Percentiles rank a stretch among this genome's conserved stretches.
phyloP scores from a whole-genome alignment of 129 eudicot genomes.

The Pittosporum tobira region DNA sequence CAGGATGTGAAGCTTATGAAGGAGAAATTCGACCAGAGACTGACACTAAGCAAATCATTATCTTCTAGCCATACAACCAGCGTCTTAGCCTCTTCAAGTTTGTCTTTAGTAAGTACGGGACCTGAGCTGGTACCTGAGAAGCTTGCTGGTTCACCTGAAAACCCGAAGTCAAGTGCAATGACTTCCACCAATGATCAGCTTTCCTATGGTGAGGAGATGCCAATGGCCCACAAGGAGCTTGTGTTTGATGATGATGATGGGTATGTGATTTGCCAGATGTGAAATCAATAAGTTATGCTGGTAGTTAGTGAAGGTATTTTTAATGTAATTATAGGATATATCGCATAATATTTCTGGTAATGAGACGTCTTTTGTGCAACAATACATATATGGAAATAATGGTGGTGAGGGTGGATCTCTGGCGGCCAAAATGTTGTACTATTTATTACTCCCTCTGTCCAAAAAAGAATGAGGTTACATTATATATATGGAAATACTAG shows the following conservation, averaged over 20 bases:
- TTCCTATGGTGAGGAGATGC: constrained; percentile 5
- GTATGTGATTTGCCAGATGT: too few species aligned
- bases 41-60: constrained; percentile 42
- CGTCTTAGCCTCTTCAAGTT: constrained; percentile 37
- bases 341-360: too few species aligned
- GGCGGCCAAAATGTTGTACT: too few species aligned
- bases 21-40: constrained; percentile 49
- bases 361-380: too few species aligned
- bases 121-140: constrained; percentile 10
- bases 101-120: constrained; percentile 31
- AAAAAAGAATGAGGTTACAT: too few species aligned
- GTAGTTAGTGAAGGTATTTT: too few species aligned
- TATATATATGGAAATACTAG: too few species aligned
- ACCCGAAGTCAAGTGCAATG: background rate
- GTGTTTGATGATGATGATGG: constrained; percentile 63
- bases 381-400: too few species aligned
- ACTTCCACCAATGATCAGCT: background rate
- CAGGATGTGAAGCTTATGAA: constrained; percentile 67
- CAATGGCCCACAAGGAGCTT: constrained; percentile 11
- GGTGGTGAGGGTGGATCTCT: too few species aligned
- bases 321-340: too few species aligned
- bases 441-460: too few species aligned
- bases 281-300: too few species aligned
- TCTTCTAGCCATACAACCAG: constrained; percentile 43
- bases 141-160: constrained; percentile 12